phyloP scores from a whole-genome alignment of 441 rosid species.

The Biscutella laevigata region DNA sequence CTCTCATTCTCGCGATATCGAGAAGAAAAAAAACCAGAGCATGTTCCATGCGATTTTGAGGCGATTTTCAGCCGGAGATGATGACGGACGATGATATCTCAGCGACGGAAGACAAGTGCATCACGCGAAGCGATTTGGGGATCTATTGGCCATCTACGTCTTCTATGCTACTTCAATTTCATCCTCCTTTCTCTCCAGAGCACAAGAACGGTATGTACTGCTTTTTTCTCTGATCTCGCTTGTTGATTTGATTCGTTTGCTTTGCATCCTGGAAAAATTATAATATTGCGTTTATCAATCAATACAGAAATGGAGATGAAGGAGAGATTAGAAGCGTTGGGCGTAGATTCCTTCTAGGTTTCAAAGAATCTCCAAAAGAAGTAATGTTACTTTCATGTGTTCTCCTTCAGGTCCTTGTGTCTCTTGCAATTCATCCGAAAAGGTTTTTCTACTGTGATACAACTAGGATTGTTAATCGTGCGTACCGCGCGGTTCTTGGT shows the following conservation, averaged over 20 bases:
- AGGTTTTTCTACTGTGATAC: conserved; percentile 35
- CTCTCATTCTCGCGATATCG: too few relatives aligned
- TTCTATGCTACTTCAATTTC: conserved; percentile 9
- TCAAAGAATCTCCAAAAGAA: conserved; percentile 52
- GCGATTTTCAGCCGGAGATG: too few relatives aligned
- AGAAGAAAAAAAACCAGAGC: too few relatives aligned
- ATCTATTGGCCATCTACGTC: conserved; percentile 21
- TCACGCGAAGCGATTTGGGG: too few relatives aligned
- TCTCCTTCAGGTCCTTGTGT: conserved; percentile 87
- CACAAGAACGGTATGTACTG: conserved; percentile 23
- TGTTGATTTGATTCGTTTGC: conserved; percentile 4
- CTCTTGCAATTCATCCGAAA: conserved; percentile 60
- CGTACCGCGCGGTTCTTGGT: too few relatives aligned
- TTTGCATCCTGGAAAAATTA: neutral
- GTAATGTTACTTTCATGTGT: conserved; percentile 63
- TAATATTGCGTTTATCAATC: neutral
- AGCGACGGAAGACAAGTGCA: too few relatives aligned
- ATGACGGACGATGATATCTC: too few relatives aligned
- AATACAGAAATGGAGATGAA: conserved; percentile 7
- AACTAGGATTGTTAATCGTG: too few relatives aligned
- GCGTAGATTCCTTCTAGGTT: conserved; percentile 46
- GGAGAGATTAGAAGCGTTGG: conserved; percentile 26
- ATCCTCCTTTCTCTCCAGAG: conserved; percentile 1
- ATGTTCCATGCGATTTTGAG: too few relatives aligned
- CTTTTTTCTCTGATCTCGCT: neutral